These are phyloP conservation scores for Hanseniaspora nectarophila DNA, from an alignment of 805 yeast genomes.

Conservation along the genomic window DNA sequence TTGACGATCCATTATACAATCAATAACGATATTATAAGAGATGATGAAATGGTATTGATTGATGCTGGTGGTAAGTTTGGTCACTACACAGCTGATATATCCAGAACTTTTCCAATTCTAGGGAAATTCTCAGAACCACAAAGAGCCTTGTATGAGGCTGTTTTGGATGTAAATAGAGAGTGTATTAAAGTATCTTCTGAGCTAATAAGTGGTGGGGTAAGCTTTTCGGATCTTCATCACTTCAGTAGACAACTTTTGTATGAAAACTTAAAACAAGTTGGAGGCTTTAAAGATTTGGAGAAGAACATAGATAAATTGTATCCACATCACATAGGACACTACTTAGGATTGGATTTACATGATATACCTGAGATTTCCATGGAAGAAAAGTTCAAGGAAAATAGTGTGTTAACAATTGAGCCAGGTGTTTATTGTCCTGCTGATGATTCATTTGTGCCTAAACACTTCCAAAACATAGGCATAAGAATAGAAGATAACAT, in stretches of 20 bases:
- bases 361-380: constrained; percentile 61
- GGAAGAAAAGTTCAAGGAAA: constrained; percentile 39
- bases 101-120: constrained; percentile 88
- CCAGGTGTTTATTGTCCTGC: constrained; percentile 90
- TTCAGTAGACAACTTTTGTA: constrained; percentile 49
- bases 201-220: constrained; percentile 19
- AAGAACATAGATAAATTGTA: constrained; percentile 46
- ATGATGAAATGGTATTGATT: constrained; percentile 74
- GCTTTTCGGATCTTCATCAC: constrained; percentile 67
- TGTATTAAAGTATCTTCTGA: constrained; percentile 54
- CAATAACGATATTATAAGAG: constrained; percentile 68
- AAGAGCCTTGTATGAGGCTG: constrained; percentile 77
- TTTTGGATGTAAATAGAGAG: constrained; percentile 64
- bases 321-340: constrained; percentile 94
- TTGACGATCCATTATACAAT: constrained; percentile 87
- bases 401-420: constrained; percentile 86
- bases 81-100: constrained; percentile 90
- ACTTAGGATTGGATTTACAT: constrained; percentile 84
- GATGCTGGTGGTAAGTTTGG: constrained; percentile 94
- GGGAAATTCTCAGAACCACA: constrained; percentile 69
- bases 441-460: constrained; percentile 54
- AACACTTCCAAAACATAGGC: constrained; percentile 74
- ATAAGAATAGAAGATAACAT: constrained; percentile 91
- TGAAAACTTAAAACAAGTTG: constrained; percentile 51
- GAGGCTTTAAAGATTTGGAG: constrained; percentile 47